Evolutionary conservation across 805 yeast genomes (phyloP), one percentile per base, ranked within the genome.

Genomic region (Candida tibetensis): DNA sequence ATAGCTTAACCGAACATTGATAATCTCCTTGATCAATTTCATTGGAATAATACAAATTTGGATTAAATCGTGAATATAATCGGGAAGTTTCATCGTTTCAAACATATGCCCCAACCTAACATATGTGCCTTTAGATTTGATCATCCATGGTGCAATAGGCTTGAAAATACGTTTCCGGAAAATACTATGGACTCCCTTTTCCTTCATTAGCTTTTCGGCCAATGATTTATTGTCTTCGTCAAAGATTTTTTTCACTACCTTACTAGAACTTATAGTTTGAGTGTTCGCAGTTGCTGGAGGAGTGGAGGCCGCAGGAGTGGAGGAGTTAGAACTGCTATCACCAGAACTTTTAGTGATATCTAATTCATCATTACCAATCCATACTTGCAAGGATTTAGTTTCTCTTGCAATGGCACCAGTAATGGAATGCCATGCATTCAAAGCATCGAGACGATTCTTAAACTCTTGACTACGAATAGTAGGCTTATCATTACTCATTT

Each of bases 321-420:
- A 18, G 9, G 59, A 44, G 13, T 30, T 34, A 4, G 40, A 23
- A 4, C 53, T 44, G 5, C 40, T 37, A 8, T 37, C 38, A 23
- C 48, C 62, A 2, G 60, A 53, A 14, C 71, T 52, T 41, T 62
- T 61, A 17, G 75, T 58, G 32, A 88, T 77, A 52, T 88, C 93
- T 18, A 85, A 61, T 23, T 82, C 88, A 35, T 79, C 83, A 57
- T 85, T 85, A 3, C 95, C 95, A 4, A 89, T 86, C 96, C 96
- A 89, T 30, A 71, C 60, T 44, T 76, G 73, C 44, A 93, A 62
- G 4, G 82, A 72, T 12, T 70, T 63, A 2, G 81, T 66, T 51
- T 83, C 89, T 25, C 78, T 62, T 32, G 74, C 72, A 15, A 90
- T 77, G 1, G 88, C 84, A 31, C 73, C 76, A 0, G 89, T 78